phyloP scores from a whole-genome alignment of 2,329 filamentous ascomycete genomes.

The Fusarium goolgardi region DNA sequence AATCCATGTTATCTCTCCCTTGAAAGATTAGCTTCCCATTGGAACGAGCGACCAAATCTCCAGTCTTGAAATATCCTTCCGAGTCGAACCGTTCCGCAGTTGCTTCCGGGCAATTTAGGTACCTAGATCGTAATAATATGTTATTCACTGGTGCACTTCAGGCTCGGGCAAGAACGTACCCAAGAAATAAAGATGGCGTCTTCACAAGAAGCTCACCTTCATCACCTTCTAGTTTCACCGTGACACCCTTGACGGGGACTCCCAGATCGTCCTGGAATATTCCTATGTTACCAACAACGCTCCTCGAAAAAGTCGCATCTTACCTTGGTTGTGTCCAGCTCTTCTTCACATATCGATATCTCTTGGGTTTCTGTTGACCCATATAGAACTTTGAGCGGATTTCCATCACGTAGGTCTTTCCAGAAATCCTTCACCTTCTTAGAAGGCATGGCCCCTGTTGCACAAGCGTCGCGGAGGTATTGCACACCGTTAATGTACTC shows the following conservation, averaged over 20 bases:
- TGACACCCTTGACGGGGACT: too few species aligned
- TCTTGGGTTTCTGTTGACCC: slow-evolving; percentile 3
- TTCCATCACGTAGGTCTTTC: neutral
- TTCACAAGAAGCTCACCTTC: slow-evolving; percentile 1
- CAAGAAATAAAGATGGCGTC: neutral
- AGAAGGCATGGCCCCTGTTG: slow-evolving; percentile 5
- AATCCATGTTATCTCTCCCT: slow-evolving; percentile 6
- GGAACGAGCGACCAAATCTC: neutral
- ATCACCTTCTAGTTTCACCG: neutral
- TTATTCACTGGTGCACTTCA: too few species aligned
- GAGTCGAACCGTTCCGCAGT: neutral
- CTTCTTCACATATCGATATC: neutral
- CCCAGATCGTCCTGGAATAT: too few species aligned
- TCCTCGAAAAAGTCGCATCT: neutral
- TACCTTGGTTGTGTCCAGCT: neutral
- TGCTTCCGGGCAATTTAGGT: too few species aligned
- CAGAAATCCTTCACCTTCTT: neutral
- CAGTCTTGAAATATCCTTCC: slow-evolving; percentile 2
- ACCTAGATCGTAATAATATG: too few species aligned
- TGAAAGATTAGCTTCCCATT: neutral
- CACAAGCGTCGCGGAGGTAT: neutral
- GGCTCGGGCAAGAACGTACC: neutral
- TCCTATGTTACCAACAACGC: too few species aligned
- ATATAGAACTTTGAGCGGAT: neutral
- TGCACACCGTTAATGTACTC: neutral